These are phyloP conservation scores for Ambispora gerdemannii DNA, from an alignment of 192 early-diverging fungal genomes.

Conservation along the genomic window DNA sequence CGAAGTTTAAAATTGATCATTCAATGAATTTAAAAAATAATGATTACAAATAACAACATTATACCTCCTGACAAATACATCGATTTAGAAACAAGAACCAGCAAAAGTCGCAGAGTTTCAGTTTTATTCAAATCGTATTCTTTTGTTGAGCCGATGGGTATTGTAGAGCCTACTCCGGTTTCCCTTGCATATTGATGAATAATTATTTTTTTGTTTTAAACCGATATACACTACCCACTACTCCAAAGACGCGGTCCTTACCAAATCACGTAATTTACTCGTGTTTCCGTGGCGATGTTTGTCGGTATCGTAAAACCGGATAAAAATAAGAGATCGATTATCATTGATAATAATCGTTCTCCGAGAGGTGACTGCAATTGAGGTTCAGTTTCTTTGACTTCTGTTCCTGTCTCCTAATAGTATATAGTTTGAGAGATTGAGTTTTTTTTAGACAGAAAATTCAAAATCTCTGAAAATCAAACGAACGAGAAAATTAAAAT, in stretches of 20 bases:
- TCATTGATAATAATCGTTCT: conserved; percentile 49
- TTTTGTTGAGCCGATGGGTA: conserved; percentile 61
- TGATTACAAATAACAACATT: no score
- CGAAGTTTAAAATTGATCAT: neutral
- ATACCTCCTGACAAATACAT: conserved; percentile 65
- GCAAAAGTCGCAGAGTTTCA: conserved; percentile 74
- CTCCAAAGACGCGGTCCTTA: conserved; percentile 10
- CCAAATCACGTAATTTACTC: conserved; percentile 69
- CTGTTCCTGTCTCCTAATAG: neutral
- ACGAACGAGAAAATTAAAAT: no score
- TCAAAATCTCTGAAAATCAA: neutral
- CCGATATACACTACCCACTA: neutral
- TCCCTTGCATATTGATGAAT: no score
- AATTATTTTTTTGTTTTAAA: neutral
- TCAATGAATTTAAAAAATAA: no score
- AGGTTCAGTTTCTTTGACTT: neutral
- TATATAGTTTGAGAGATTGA: neutral
- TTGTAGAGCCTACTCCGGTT: conserved; percentile 69
- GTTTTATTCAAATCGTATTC: conserved; percentile 71
- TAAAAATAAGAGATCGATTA: conserved; percentile 60
- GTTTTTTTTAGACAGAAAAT: neutral
- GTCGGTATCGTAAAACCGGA: conserved; percentile 70
- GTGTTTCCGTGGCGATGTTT: conserved; percentile 35
- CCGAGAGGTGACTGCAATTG: conserved; percentile 41
- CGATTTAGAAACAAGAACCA: conserved; percentile 73